These are phyloP conservation scores for Trichoderma hamatum DNA, from an alignment of 2,329 filamentous ascomycete species.

Conservation along the genomic window DNA sequence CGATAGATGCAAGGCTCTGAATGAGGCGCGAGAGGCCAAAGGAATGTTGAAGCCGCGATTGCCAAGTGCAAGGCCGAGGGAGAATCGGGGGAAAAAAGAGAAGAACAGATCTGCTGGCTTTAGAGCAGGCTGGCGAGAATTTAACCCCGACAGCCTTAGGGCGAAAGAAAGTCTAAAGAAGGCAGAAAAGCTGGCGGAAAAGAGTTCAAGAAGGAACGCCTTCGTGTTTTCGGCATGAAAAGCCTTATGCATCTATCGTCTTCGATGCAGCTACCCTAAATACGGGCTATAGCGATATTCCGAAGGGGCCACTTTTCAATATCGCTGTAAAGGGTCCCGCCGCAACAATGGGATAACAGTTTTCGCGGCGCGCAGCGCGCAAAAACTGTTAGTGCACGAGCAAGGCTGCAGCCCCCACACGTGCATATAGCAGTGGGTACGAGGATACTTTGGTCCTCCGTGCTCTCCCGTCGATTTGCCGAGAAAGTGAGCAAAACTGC, in stretches of 20 bases:
- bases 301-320: background rate
- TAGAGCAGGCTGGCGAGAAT: conserved; percentile 35
- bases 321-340: background rate
- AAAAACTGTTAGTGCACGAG: background rate
- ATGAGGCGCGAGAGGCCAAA: conserved; percentile 6
- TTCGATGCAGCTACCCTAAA: conserved; percentile 4
- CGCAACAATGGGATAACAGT: conserved; percentile 1
- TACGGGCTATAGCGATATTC: conserved; percentile 1
- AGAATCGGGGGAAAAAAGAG: conserved; percentile 30
- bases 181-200: conserved; percentile 26
- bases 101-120: conserved; percentile 18
- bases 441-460: conserved; percentile 2
- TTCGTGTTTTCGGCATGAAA: conserved; percentile 30
- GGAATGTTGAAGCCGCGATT: conserved; percentile 26
- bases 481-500: conserved; percentile 46
- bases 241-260: conserved; percentile 24
- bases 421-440: background rate
- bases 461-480: conserved; percentile 41
- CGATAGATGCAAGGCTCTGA: conserved; percentile 25
- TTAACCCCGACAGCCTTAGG: conserved; percentile 31
- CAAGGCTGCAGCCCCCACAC: background rate
- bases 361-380: background rate
- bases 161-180: conserved; percentile 28
- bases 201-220: conserved; percentile 30
- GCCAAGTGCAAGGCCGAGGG: conserved; percentile 24